These are phyloP conservation scores for Aspergillus pseudonomiae DNA, from an alignment of 2,329 filamentous ascomycete genomes.

Conservation along the genomic window DNA sequence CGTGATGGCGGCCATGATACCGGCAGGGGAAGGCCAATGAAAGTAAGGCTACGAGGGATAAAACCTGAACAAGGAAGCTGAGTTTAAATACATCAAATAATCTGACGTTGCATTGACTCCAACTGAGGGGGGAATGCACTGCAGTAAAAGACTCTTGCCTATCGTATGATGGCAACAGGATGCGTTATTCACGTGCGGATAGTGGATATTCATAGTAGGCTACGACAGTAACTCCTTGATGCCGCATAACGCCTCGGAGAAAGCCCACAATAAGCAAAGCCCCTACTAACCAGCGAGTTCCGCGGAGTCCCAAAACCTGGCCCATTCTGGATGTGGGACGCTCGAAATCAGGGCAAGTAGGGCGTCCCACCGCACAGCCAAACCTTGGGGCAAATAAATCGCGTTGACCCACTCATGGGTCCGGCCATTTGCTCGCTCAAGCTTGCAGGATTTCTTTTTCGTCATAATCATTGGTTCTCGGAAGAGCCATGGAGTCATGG, in stretches of 20 bases:
- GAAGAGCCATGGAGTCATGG: neutral
- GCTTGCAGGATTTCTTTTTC: neutral
- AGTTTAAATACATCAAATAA: neutral
- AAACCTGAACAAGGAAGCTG: neutral
- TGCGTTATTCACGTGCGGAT: neutral
- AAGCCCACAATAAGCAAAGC: neutral
- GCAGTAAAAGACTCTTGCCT: neutral
- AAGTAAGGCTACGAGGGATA: neutral
- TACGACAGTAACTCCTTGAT: neutral
- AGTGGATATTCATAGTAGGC: neutral
- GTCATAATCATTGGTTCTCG: neutral
- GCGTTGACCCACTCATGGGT: neutral
- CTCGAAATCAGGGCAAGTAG: neutral
- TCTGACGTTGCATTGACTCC: neutral
- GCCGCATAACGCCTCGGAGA: conserved; percentile 2
- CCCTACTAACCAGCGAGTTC: neutral
- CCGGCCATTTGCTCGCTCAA: neutral
- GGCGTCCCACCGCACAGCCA: neutral
- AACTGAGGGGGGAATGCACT: neutral
- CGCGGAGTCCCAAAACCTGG: neutral
- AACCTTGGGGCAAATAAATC: neutral
- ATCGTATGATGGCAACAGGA: neutral
- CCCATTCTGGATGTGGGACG: neutral
- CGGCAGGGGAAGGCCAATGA: neutral
- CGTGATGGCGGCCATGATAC: conserved; percentile 32